Percentiles rank a stretch among this genome's conserved stretches.
Conservation (phyloP, 1,139 yeast genomes). For the Blastobotrys ciferrii region DNA sequence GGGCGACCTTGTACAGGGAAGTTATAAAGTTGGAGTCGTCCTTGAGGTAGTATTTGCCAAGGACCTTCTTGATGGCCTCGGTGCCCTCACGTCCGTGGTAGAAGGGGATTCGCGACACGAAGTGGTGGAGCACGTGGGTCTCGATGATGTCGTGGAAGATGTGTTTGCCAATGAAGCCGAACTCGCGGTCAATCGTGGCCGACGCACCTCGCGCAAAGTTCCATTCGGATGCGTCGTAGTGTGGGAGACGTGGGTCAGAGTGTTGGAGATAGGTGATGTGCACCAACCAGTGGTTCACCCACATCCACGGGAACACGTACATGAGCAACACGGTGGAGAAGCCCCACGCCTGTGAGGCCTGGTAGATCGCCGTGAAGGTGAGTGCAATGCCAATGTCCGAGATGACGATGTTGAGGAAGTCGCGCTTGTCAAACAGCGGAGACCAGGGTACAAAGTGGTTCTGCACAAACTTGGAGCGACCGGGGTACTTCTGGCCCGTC, state of each 20-base stretch:
- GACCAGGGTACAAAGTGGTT: constrained; percentile 71
- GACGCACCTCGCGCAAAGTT: constrained; percentile 88
- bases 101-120: constrained; percentile 80
- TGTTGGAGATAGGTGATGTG: constrained; percentile 84
- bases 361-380: constrained; percentile 55
- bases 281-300: constrained; percentile 89
- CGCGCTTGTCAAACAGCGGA: constrained; percentile 68
- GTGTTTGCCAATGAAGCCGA: constrained; percentile 76
- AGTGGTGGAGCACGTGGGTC: constrained; percentile 87
- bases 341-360: constrained; percentile 64
- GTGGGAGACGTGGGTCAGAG: constrained; percentile 78
- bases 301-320: constrained; percentile 75
- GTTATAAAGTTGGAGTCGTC: constrained; percentile 71
- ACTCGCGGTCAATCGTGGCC: constrained; percentile 80
- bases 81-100: constrained; percentile 82
- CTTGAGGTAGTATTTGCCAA: constrained; percentile 75
- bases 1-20: constrained; percentile 66
- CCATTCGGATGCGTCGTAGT: constrained; percentile 74
- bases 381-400: constrained; percentile 69
- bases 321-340: constrained; percentile 60
- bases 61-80: constrained; percentile 71
- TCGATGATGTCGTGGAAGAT: constrained; percentile 87
- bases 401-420: constrained; percentile 65
- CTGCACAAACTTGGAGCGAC: constrained; percentile 48
- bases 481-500: constrained; percentile 69